A percentile compares a stretch with the other conserved stretches of the same genome.
Conservation (phyloP, 208 protist genomes). For the Crithidia expoeki region DNA sequence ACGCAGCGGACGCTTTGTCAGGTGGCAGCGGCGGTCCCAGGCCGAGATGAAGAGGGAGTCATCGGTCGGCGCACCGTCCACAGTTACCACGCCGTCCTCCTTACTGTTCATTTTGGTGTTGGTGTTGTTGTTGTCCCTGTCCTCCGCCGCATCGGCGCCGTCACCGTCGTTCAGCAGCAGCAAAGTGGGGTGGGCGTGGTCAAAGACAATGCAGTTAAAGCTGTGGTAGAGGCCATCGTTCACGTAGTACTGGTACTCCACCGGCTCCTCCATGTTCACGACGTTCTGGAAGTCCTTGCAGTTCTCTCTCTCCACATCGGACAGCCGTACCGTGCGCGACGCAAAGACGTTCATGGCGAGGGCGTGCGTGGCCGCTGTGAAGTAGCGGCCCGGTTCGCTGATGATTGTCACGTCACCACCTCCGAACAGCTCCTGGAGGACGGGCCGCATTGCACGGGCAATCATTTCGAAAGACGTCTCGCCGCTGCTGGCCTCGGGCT, state of each 20-base stretch:
- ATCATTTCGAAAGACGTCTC: slow-evolving; percentile 57
- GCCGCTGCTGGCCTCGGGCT: slow-evolving; percentile 6
- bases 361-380: slow-evolving; percentile 69
- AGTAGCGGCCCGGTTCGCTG: slow-evolving; percentile 85
- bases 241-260: slow-evolving; percentile 83
- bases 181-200: slow-evolving; percentile 66
- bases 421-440: slow-evolving; percentile 73
- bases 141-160: slow-evolving; percentile 18
- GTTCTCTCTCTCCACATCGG: slow-evolving; percentile 34
- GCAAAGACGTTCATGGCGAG: slow-evolving; percentile 77
- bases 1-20: slow-evolving; percentile 39
- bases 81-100: slow-evolving; percentile 27
- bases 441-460: slow-evolving; percentile 49
- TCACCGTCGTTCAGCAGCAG: slow-evolving; percentile 50
- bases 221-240: slow-evolving; percentile 88
- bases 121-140: neutral
- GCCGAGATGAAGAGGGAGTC: slow-evolving; percentile 29
- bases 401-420: slow-evolving; percentile 61
- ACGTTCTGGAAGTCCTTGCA: slow-evolving; percentile 27
- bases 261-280: slow-evolving; percentile 27
- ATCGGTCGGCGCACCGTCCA: slow-evolving; percentile 10
- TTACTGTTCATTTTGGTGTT: slow-evolving; percentile 2
- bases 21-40: slow-evolving; percentile 25
- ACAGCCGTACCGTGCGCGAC: slow-evolving; percentile 40
- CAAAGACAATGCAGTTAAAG: slow-evolving; percentile 89